phyloP scores from a whole-genome alignment of 495 filamentous ascomycete genomes.

The Aspergillus diversus region DNA sequence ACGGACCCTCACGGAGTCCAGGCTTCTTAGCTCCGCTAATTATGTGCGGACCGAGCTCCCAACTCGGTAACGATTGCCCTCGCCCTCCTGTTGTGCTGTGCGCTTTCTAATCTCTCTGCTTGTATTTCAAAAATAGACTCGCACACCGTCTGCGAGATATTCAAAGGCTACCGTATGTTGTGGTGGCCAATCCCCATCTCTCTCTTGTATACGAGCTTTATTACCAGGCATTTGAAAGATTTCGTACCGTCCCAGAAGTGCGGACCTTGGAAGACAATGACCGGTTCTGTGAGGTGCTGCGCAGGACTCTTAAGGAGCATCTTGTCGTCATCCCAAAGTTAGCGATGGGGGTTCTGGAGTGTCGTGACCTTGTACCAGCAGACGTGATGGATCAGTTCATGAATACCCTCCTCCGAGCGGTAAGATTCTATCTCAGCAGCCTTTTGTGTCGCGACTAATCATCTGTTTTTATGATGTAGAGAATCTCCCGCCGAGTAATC shows the following conservation, averaged over 20 bases:
- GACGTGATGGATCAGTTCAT: slow-evolving; percentile 90
- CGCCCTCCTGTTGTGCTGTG: not conserved
- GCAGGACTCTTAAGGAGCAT: slow-evolving; percentile 80
- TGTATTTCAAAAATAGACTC: slow-evolving; percentile 53
- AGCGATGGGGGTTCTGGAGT: slow-evolving; percentile 91
- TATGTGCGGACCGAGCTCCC: slow-evolving; percentile 96
- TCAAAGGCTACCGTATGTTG: slow-evolving; percentile 93
- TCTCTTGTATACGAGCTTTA: slow-evolving; percentile 96
- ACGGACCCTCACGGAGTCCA: slow-evolving; percentile 84
- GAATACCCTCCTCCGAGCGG: slow-evolving; percentile 88
- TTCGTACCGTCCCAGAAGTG: slow-evolving; percentile 82
- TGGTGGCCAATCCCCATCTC: slow-evolving; percentile 92
- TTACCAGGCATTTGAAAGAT: slow-evolving; percentile 89
- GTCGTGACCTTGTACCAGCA: slow-evolving; percentile 73
- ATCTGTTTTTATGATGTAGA: slow-evolving; percentile 45
- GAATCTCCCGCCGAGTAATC: slow-evolving; percentile 94
- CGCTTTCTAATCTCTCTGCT: not conserved
- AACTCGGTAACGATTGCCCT: slow-evolving; percentile 61
- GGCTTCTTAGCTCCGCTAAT: slow-evolving; percentile 91
- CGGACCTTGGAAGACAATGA: slow-evolving; percentile 91
- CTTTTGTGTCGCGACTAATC: slow-evolving; percentile 2
- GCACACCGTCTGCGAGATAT: slow-evolving; percentile 96
- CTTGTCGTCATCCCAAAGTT: slow-evolving; percentile 91
- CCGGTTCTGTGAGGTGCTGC: slow-evolving; percentile 78
- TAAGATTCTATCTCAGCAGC: slow-evolving; percentile 44